Conservation (phyloP, 2,329 filamentous ascomycete genomes). For the Epichloe baconii region DNA sequence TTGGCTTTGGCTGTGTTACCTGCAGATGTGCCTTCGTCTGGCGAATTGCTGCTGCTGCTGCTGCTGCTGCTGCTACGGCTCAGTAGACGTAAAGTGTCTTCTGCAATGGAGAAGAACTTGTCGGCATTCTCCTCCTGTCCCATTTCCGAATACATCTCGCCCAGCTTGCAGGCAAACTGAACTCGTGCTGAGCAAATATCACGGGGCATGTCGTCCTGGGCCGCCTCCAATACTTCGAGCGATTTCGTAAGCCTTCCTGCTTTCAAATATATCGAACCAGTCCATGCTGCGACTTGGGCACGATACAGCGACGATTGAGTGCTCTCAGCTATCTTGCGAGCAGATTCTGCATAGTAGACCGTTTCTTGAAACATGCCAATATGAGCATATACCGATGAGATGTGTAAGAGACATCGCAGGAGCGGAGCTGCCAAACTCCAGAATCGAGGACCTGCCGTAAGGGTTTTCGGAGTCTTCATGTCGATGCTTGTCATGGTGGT, state of each 20-base stretch:
- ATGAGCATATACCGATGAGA: slow-evolving; percentile 68
- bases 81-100: slow-evolving; percentile 27
- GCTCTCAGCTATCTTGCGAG: slow-evolving; percentile 60
- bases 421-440: slow-evolving; percentile 70
- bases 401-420: slow-evolving; percentile 55
- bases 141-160: slow-evolving; percentile 40
- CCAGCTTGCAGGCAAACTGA: slow-evolving; percentile 39
- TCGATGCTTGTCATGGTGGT: slow-evolving; percentile 16
- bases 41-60: slow-evolving; percentile 1
- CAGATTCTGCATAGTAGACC: slow-evolving; percentile 75
- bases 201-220: slow-evolving; percentile 35
- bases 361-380: slow-evolving; percentile 83
- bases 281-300: slow-evolving; percentile 40
- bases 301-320: slow-evolving; percentile 48
- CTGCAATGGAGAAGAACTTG: slow-evolving; percentile 34
- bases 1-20: slow-evolving; percentile 5
- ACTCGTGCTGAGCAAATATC: slow-evolving; percentile 24
- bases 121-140: slow-evolving; percentile 30
- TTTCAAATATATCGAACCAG: slow-evolving; percentile 40
- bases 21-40: slow-evolving; percentile 4
- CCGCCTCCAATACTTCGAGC: slow-evolving; percentile 38
- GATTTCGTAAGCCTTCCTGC: slow-evolving; percentile 49
- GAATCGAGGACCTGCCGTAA: slow-evolving; percentile 43
- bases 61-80: slow-evolving; percentile 15
- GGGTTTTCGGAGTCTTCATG: slow-evolving; percentile 9